Conservation (phyloP, 2,329 filamentous ascomycete species). For the Phyllosticta capitalensis region DNA sequence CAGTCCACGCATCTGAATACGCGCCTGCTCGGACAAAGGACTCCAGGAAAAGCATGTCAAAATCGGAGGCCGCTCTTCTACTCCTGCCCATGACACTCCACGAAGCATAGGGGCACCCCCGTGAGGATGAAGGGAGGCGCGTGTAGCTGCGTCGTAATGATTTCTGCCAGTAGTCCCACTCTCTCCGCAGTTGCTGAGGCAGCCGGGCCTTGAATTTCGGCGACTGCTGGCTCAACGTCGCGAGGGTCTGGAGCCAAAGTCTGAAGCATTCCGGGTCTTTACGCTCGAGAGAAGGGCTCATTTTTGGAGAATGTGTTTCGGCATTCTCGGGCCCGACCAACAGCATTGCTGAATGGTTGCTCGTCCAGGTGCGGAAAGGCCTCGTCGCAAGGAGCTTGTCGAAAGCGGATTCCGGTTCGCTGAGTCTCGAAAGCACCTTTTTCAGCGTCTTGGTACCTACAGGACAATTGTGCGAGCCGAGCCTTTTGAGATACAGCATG, state of each 20-base stretch:
- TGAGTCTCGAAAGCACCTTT: background rate
- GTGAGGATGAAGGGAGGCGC: too few relatives aligned
- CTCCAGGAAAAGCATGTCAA: background rate
- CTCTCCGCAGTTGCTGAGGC: background rate
- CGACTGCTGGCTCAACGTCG: background rate
- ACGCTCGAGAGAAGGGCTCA: background rate
- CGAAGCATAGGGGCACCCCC: too few relatives aligned
- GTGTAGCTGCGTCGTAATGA: background rate
- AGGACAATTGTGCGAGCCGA: too few relatives aligned
- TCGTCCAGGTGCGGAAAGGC: background rate
- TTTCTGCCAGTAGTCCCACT: background rate
- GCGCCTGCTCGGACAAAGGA: background rate
- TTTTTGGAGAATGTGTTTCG: background rate
- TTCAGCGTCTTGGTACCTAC: background rate
- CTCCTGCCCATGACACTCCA: too few relatives aligned
- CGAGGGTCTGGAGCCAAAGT: background rate
- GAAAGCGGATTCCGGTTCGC: background rate
- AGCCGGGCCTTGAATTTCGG: background rate
- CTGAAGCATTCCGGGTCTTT: background rate
- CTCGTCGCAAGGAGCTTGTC: background rate
- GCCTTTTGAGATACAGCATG: background rate
- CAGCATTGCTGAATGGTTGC: background rate
- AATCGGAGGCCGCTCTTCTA: background rate
- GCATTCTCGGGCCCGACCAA: background rate
- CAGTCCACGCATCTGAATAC: background rate